Percentiles rank a stretch among this genome's conserved stretches.
Conservation (phyloP, 164 flowering plant species). For the Saururus chinensis region DNA sequence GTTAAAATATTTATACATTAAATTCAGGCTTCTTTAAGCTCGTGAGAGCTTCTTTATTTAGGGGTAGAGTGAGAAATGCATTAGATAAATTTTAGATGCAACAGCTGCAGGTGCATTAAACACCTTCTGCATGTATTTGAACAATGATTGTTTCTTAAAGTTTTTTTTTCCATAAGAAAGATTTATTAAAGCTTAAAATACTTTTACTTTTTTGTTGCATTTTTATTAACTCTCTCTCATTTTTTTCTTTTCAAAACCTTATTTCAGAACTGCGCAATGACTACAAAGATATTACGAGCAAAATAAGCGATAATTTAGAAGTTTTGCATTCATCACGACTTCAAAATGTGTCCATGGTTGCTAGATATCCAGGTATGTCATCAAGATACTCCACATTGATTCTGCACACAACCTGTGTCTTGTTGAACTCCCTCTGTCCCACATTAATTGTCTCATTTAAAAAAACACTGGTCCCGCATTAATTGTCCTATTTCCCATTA, state of each 20-base stretch:
- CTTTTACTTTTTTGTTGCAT: not conserved
- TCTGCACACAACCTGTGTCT: not conserved
- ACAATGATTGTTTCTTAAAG: not conserved
- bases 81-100: too few relatives aligned
- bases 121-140: not conserved
- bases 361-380: constrained; percentile 37
- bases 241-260: constrained; percentile 1
- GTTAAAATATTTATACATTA: too few relatives aligned
- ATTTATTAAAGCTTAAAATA: not conserved
- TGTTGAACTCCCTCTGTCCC: too few relatives aligned
- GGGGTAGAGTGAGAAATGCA: not conserved
- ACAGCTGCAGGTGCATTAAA: too few relatives aligned
- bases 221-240: constrained; percentile 1
- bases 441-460: too few relatives aligned
- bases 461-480: too few relatives aligned
- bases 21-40: not conserved
- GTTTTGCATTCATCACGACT: constrained; percentile 65
- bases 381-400: not conserved
- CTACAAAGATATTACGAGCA: constrained; percentile 56
- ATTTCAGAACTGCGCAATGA: constrained; percentile 66
- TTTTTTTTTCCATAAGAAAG: not conserved
- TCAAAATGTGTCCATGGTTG: constrained; percentile 17
- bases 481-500: too few relatives aligned
- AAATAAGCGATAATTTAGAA: constrained; percentile 48
- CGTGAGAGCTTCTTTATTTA: not conserved